A percentile compares a stretch with the other conserved stretches of the same genome.
These are phyloP conservation scores for Neurospora crassa DNA, from an alignment of 2,329 filamentous ascomycete genomes.

Conservation along the genomic window DNA sequence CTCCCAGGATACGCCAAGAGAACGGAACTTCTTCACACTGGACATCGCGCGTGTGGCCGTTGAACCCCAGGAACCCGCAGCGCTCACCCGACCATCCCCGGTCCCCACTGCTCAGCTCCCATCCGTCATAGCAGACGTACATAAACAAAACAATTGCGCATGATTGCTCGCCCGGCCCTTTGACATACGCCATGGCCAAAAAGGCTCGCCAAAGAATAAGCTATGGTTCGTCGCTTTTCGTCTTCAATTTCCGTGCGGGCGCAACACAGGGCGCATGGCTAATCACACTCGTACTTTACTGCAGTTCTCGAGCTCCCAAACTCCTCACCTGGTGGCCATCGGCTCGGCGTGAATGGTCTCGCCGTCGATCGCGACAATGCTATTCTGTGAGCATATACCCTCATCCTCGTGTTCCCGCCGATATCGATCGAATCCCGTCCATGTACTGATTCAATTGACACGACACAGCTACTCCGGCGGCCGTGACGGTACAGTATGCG, in stretches of 20 bases:
- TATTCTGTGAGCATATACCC: constrained; percentile 60
- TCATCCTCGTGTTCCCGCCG: not conserved
- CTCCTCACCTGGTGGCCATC: constrained; percentile 64
- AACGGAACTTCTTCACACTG: not conserved
- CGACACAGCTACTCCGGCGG: constrained; percentile 77
- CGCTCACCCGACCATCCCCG: not conserved
- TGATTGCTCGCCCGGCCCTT: constrained; percentile 8
- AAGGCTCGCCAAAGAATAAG: constrained; percentile 58
- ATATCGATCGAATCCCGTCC: constrained; percentile 9
- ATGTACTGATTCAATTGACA: constrained; percentile 16
- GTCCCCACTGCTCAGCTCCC: not conserved
- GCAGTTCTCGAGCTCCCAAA: constrained; percentile 51
- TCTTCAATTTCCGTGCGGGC: not conserved
- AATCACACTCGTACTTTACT: not conserved
- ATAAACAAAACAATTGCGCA: constrained; percentile 8
- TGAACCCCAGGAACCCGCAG: not conserved
- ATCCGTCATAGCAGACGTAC: not conserved
- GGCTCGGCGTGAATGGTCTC: constrained; percentile 89
- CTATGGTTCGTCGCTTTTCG: constrained; percentile 43
- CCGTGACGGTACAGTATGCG: constrained; percentile 89
- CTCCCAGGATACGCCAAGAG: not conserved
- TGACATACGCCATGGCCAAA: constrained; percentile 43
- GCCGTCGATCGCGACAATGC: constrained; percentile 75
- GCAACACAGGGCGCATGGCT: not conserved
- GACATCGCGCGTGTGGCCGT: not conserved